Percentiles rank a stretch among this genome's conserved stretches.
These are phyloP conservation scores for Pterocarpus santalinus DNA, from an alignment of 306 rosid species.

Conservation along the genomic window DNA sequence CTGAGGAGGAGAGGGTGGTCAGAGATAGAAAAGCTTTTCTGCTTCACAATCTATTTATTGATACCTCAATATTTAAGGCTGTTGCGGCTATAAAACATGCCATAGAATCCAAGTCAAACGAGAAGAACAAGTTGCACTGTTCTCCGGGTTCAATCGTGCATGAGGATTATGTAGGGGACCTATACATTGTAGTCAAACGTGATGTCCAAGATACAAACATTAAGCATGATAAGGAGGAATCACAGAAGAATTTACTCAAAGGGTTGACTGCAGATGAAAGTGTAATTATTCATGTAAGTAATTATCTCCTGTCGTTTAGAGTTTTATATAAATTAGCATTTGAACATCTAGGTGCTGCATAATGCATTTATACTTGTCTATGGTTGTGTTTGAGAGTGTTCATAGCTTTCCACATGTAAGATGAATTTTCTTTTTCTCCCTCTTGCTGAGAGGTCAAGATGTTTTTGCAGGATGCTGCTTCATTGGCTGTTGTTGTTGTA, in stretches of 20 bases:
- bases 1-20: slow-evolving; percentile 90
- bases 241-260: slow-evolving; percentile 74
- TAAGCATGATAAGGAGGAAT: slow-evolving; percentile 54
- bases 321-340: background rate
- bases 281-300: slow-evolving; percentile 82
- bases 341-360: background rate
- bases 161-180: slow-evolving; percentile 73
- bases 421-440: background rate
- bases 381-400: too few relatives aligned
- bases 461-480: slow-evolving; percentile 75
- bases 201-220: slow-evolving; percentile 53
- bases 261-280: slow-evolving; percentile 94
- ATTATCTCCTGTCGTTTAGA: background rate
- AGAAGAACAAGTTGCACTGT: slow-evolving; percentile 38
- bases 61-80: slow-evolving; percentile 79
- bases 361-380: too few relatives aligned
- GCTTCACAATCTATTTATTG: slow-evolving; percentile 86
- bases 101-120: slow-evolving; percentile 54
- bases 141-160: slow-evolving; percentile 54
- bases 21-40: slow-evolving; percentile 96
- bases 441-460: background rate
- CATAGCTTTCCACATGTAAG: background rate
- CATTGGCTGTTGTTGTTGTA: slow-evolving; percentile 71
- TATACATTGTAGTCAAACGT: slow-evolving; percentile 67
- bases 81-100: slow-evolving; percentile 68